Conservation (phyloP, 1,139 yeast genomes). For the Suhomyces chickasaworum region DNA sequence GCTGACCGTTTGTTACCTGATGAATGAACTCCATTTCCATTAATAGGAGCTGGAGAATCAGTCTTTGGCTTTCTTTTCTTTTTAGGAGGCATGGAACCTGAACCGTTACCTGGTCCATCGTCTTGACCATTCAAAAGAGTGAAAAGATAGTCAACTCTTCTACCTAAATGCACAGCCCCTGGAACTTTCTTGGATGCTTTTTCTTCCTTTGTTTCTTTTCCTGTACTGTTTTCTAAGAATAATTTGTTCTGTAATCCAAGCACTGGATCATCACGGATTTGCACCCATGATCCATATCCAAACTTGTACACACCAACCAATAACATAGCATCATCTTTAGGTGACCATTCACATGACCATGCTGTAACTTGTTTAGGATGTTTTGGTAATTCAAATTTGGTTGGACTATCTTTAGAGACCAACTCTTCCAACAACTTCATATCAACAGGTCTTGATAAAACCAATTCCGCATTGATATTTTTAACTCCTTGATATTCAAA, state of each 20-base stretch:
- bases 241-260: slow-evolving; percentile 84
- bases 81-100: slow-evolving; percentile 9
- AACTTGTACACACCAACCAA: slow-evolving; percentile 86
- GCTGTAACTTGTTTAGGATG: slow-evolving; percentile 81
- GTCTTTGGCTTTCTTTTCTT: slow-evolving; percentile 20
- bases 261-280: slow-evolving; percentile 93
- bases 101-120: slow-evolving; percentile 22
- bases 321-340: slow-evolving; percentile 81
- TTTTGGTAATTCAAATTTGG: slow-evolving; percentile 56
- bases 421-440: slow-evolving; percentile 63
- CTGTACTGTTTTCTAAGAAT: slow-evolving; percentile 52
- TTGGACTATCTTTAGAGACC: slow-evolving; percentile 61
- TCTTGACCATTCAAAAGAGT: slow-evolving; percentile 63
- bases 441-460: slow-evolving; percentile 80
- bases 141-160: slow-evolving; percentile 87
- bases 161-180: slow-evolving; percentile 89
- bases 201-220: slow-evolving; percentile 16
- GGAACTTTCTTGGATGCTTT: slow-evolving; percentile 67
- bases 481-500: slow-evolving; percentile 90
- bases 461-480: slow-evolving; percentile 86
- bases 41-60: slow-evolving; percentile 22
- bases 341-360: slow-evolving; percentile 89
- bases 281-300: slow-evolving; percentile 96
- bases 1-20: slow-evolving; percentile 10
- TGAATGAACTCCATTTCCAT: slow-evolving; percentile 7